Base-by-base conservation (phyloP, 169 alveolate genomes). In the Hepatocystis sp. region DNA sequence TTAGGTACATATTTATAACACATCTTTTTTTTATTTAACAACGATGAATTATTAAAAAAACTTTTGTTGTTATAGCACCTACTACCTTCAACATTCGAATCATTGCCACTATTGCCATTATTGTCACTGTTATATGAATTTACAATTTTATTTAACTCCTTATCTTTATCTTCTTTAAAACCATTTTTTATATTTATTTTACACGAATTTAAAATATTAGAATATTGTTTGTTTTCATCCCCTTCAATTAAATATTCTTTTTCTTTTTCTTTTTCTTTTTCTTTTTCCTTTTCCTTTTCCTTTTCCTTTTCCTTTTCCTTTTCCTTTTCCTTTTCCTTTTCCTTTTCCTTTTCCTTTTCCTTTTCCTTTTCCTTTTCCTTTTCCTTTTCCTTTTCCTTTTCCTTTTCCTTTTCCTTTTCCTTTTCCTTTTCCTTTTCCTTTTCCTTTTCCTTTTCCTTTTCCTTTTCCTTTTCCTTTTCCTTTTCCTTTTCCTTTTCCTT, bases 1-100 rank as follows among this genome's bases (percentile, higher is more conserved):
- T 81, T 81, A n/a, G 89, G 89, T 42, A 81, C 53, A 21, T 19
- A 15, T 49, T 81, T 81, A 55, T 81, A 81, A 4, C 68, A 32
- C 84, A 81, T 61, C 42, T 81, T 81, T 63, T 81, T 81, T 17
- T 36, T 36, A 7, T 36, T 10, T 36, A 36, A 36, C 5, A 36
- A 36, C 5, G 10, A 36, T 7, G 47, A 7, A 10, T 36, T n/a
- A n/a, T n/a, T n/a, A n/a, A n/a, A n/a, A n/a, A n/a, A n/a, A n/a
- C n/a, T n/a, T n/a, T n/a, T n/a, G n/a, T n/a, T n/a, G n/a, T n/a
- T n/a, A n/a, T n/a, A n/a, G n/a, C n/a, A n/a, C n/a, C n/a, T n/a
- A n/a, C n/a, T n/a, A 0, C 46, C 68, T 0, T 19, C 66, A 36
- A 7, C 47, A 36, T 36, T 10, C 5, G 5, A 7, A 5, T 36